Base-by-base conservation (phyloP, 2,329 filamentous ascomycete genomes). In the Westerdykella ornata region DNA sequence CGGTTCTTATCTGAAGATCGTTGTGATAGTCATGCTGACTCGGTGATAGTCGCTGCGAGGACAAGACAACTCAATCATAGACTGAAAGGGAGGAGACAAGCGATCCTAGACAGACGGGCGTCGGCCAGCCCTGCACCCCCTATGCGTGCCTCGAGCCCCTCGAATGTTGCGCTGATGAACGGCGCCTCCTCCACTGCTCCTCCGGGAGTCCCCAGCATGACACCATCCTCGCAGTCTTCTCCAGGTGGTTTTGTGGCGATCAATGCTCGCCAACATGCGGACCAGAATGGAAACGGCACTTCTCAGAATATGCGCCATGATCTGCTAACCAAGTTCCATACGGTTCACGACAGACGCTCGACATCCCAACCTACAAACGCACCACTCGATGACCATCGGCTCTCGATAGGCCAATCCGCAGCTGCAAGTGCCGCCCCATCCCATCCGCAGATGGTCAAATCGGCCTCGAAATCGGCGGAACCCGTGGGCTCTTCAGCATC, bases 1-100 rank as follows among this genome's bases (percentile, higher is more conserved):
- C 36, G 22, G 22, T 14, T 20, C 12, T 14, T n/a, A 26, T 43
- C 18, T 18, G 8, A 31, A 12, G 33, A 20, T 30, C 17, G n/a
- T n/a, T 29, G 17, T n/a, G 14, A 35, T 28, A 19, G 26, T 20
- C n/a, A 13, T 28, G 30, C 16, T 29, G 8, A 38, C 38, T 16
- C 7, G 14, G 13, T 2, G 9, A 50, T 66, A 74, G 81, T 84
- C 11, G 81, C 82, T 47, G 81, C 80, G 35, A 73, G 81, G 49
- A 82, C 87, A 11, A 77, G 86, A 30, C 85, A 90, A 62, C 75
- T 94, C 14, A 89, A 88, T 52, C 88, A 92, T 57, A 79, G 84
- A 33, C 69, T 94, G 37, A 85, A 84, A 58, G 82, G 82, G 37
- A 80, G 85, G 38, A 82, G 81, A 55, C 79, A 78, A 40, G 84